These are phyloP conservation scores for Penicillium sp. DNA, from an alignment of 2,329 filamentous ascomycete genomes.

Conservation along the genomic window DNA sequence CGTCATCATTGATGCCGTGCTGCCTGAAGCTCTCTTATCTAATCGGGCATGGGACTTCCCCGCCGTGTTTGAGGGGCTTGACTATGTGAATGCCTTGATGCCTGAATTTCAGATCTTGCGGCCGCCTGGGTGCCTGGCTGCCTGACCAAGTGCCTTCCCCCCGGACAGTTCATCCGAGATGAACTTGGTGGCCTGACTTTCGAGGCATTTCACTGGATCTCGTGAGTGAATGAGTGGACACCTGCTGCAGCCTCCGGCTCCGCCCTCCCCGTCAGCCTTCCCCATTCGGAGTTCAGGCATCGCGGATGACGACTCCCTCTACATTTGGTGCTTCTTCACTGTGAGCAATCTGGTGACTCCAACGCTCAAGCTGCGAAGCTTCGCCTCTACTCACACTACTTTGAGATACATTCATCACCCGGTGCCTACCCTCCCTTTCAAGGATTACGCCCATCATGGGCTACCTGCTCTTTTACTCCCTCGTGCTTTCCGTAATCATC, in stretches of 20 bases:
- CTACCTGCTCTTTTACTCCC: slow-evolving; percentile 68
- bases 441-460: slow-evolving; percentile 51
- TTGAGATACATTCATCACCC: neutral
- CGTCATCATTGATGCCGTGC: neutral
- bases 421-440: neutral
- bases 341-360: neutral
- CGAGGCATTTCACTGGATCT: neutral
- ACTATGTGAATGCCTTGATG: neutral
- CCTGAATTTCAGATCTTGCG: too few species aligned
- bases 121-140: too few species aligned
- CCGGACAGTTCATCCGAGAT: too few species aligned
- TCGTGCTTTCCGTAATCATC: slow-evolving; percentile 66
- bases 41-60: neutral
- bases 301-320: neutral
- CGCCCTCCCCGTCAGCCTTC: neutral
- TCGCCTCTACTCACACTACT: neutral
- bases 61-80: neutral
- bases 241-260: neutral
- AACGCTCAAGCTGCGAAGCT: neutral
- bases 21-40: slow-evolving; percentile 1
- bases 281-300: slow-evolving; percentile 6
- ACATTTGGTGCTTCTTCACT: neutral
- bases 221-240: neutral
- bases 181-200: too few species aligned
- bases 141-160: too few species aligned